Percentiles rank a stretch among this genome's conserved stretches.
Conservation (phyloP, 129 eudicot species). For the Smallanthus sonchifolius region DNA sequence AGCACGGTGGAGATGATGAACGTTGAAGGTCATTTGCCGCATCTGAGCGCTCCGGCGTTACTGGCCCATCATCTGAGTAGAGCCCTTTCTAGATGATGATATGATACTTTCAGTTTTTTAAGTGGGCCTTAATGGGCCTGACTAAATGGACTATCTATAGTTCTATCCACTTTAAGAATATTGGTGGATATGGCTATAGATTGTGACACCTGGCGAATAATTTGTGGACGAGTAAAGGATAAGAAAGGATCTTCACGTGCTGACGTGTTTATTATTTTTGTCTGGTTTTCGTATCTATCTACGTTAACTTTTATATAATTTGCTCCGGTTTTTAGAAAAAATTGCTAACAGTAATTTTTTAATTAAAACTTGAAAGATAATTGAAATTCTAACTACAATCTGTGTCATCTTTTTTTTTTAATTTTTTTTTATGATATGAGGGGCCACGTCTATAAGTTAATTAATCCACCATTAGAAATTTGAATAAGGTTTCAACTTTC, state of each 20-base stretch:
- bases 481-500: too few relatives aligned
- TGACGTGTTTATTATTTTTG: slow-evolving; percentile 6
- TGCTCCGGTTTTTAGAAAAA: neutral
- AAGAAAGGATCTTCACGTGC: slow-evolving; percentile 24
- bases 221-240: slow-evolving; percentile 37
- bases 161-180: slow-evolving; percentile 10
- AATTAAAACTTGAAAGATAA: too few relatives aligned
- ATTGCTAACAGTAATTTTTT: neutral
- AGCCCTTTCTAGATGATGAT: slow-evolving; percentile 51
- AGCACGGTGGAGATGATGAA: slow-evolving; percentile 75
- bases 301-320: neutral
- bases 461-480: too few relatives aligned
- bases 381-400: neutral
- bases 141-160: slow-evolving; percentile 13
- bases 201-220: slow-evolving; percentile 53
- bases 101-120: neutral
- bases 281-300: neutral
- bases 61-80: slow-evolving; percentile 59
- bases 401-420: too few relatives aligned
- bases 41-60: slow-evolving; percentile 68
- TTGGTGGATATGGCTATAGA: slow-evolving; percentile 29
- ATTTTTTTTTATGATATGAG: too few relatives aligned
- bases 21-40: slow-evolving; percentile 91
- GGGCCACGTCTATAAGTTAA: too few relatives aligned
- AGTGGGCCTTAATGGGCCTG: slow-evolving; percentile 24